phyloP scores from a whole-genome alignment of 1,139 yeast species.

The Hanseniaspora uvarum region DNA sequence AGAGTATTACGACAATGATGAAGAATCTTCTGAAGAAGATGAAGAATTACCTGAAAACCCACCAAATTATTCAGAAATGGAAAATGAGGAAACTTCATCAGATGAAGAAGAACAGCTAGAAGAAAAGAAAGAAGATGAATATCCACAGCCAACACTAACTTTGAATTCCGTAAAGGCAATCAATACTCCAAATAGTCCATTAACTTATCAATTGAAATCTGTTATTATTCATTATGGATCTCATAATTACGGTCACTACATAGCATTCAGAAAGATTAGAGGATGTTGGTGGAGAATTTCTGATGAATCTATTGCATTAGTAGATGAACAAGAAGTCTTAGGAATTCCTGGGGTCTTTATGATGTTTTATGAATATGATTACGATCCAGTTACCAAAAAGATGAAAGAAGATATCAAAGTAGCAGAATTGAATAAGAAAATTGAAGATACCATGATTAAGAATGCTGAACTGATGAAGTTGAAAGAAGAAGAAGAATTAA shows the following conservation, averaged over 20 bases:
- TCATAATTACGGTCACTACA: constrained; percentile 90
- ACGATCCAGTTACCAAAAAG: constrained; percentile 32
- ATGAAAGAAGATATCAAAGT: constrained; percentile 28
- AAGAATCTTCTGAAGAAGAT: constrained; percentile 28
- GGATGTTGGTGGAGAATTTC: constrained; percentile 93
- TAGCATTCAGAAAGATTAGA: constrained; percentile 67
- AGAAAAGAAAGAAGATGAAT: constrained; percentile 18
- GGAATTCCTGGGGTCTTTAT: constrained; percentile 80
- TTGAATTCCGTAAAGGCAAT: constrained; percentile 23
- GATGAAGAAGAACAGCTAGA: constrained; percentile 17
- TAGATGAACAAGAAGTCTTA: constrained; percentile 68
- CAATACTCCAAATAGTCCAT: constrained; percentile 33
- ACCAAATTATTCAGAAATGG: constrained; percentile 31
- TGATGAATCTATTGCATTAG: constrained; percentile 76
- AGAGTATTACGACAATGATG: constrained; percentile 26
- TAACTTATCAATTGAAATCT: constrained; percentile 63
- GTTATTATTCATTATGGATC: constrained; percentile 89
- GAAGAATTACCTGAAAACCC: constrained; percentile 28
- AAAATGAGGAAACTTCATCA: constrained; percentile 20
- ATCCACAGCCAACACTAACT: constrained; percentile 21
- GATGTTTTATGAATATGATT: constrained; percentile 71
- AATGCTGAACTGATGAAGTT: constrained; percentile 5
- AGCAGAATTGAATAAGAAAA: constrained; percentile 23
- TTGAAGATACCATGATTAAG: constrained; percentile 18
- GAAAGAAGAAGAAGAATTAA: constrained; percentile 9